phyloP scores from a whole-genome alignment of 352 stramenopile genomes.

The Saprolegnia parasitica region DNA sequence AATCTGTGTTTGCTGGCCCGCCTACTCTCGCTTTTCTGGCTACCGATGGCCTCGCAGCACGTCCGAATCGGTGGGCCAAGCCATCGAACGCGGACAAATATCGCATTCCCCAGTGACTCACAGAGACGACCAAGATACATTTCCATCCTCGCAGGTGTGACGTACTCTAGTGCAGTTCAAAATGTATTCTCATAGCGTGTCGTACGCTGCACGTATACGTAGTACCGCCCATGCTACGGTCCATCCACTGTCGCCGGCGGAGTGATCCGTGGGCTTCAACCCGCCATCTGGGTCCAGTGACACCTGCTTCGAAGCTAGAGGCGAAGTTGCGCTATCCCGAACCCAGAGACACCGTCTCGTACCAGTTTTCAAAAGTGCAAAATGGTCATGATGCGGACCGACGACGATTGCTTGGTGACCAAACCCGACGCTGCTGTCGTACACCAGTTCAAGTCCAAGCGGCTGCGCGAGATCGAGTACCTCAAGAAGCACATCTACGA shows the following conservation, averaged over 20 bases:
- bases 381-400: neutral
- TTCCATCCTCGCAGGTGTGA: too few species aligned
- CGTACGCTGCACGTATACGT: too few species aligned
- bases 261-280: neutral
- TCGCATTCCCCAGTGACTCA: too few species aligned
- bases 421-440: neutral
- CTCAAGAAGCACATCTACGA: conserved; percentile 25
- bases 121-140: too few species aligned
- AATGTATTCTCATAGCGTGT: too few species aligned
- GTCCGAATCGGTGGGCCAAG: neutral
- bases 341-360: neutral
- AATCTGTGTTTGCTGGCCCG: neutral
- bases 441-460: conserved; percentile 22
- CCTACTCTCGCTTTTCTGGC: neutral
- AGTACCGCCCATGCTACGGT: too few species aligned
- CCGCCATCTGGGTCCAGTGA: neutral
- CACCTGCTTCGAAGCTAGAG: neutral
- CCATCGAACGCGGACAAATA: too few species aligned
- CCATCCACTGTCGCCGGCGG: neutral
- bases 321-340: neutral
- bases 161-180: too few species aligned
- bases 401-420: neutral
- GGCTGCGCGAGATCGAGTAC: conserved; percentile 14
- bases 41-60: neutral
- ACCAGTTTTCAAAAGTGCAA: neutral